Evolutionary conservation across 192 early-diverging fungal species (phyloP).

Genomic region (Coemansia reversa): DNA sequence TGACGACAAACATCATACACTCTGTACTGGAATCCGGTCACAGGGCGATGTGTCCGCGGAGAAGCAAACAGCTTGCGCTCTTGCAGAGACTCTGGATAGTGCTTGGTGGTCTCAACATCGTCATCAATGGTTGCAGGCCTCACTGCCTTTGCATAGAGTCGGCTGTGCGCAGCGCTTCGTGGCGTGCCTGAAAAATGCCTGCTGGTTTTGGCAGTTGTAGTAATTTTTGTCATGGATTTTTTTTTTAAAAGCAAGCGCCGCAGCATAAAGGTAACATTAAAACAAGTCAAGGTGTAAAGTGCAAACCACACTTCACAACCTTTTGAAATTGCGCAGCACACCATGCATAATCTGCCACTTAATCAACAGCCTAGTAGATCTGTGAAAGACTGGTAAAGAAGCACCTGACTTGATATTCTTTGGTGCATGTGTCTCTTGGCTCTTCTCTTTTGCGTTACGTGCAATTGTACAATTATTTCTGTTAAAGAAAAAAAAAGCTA

Average conservation of each 20-base stretch:
- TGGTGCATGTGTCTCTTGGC: not conserved
- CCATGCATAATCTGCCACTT: not conserved
- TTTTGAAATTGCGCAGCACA: conserved; percentile 8
- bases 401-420: conserved; percentile 1
- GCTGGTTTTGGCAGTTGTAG: conserved; percentile 21
- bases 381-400: not conserved
- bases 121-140: conserved; percentile 48
- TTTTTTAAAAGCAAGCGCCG: not conserved
- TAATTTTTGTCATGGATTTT: conserved; percentile 5
- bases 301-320: too few relatives aligned
- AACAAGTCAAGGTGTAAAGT: not conserved
- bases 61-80: conserved; percentile 57
- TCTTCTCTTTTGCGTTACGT: not conserved
- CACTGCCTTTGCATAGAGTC: conserved; percentile 31
- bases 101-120: conserved; percentile 45
- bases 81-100: conserved; percentile 50
- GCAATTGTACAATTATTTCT: not conserved
- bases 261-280: not conserved
- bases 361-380: too few relatives aligned
- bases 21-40: conserved; percentile 71
- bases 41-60: conserved; percentile 55
- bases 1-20: conserved; percentile 70
- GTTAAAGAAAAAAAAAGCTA: too few relatives aligned
- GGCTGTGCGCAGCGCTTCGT: conserved; percentile 29
- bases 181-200: conserved; percentile 24